Evolutionary conservation across 805 yeast genomes (phyloP), one percentile per base, ranked within the genome.

Genomic region (Debaryomyces tyrocola): DNA sequence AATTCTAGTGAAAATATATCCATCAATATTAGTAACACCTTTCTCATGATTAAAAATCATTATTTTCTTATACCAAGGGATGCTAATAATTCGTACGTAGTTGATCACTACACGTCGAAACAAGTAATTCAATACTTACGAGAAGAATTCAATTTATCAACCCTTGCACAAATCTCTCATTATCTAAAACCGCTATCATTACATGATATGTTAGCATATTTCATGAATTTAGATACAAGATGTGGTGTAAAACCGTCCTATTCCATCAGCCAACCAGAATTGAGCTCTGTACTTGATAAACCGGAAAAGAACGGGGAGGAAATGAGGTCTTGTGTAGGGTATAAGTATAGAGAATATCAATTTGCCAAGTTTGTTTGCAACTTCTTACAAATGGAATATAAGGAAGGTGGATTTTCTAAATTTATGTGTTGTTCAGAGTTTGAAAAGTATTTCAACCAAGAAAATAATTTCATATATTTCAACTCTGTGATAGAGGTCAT

Each of bases 381-480:
- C 9, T 46, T 46, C 21, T 20, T 48, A 7, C 43, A 35, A 20
- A 49, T 50, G 20, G 42, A 38, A 17, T 40, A 20, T 7, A 10
- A 35, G 9, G 41, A 35, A 14, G 43, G 47, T 12, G 52, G 48
- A 5, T 45, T 42, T 18, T 39, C 41, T 5, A 53, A 52, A 17
- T 43, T 28, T 18, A 20, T 42, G 21, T 47, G 44, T 36, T 40
- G 48, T 34, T 33, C 41, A 3, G 51, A 45, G 20, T 43, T 56
- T 20, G 49, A 53, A 31, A 38, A 40, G 9, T 44, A 37, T 14
- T 45, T 56, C 20, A 46, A 47, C 38, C 17, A 34, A 12, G 35
- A 4, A 24, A 55, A 46, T 39, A 49, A 57, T 31, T 49, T 48
- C 21, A 50, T 54, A 27, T 47, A 55, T 40, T 52, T 54, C 28